Conservation (phyloP, 148 eudicot species). For the Selenicereus undatus region DNA sequence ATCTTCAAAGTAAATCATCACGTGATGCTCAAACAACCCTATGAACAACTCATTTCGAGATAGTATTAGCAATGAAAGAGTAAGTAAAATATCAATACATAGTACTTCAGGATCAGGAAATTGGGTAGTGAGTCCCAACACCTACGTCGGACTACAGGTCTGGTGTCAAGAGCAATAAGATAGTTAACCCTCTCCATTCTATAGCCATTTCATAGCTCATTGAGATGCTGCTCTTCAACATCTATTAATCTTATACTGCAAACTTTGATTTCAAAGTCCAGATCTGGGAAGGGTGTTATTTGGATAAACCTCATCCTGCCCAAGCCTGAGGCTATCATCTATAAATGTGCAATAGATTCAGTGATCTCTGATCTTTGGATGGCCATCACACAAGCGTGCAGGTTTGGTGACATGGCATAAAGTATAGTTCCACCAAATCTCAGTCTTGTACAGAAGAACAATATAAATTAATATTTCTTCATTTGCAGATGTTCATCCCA, state of each 20-base stretch:
- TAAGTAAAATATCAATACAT: not conserved
- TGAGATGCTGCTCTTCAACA: not conserved
- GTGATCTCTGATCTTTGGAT: not conserved
- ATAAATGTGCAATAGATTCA: not conserved
- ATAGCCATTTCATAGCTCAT: not conserved
- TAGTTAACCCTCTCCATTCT: not conserved
- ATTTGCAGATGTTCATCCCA: not conserved
- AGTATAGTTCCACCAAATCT: not conserved
- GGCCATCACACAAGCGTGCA: not conserved
- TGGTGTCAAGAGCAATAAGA: not conserved
- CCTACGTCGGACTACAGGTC: not conserved
- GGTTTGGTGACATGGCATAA: not conserved
- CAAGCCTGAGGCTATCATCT: not conserved
- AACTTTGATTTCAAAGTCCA: not conserved
- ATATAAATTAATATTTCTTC: not conserved
- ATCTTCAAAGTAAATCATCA: too few species aligned
- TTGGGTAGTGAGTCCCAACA: not conserved
- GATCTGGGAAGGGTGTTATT: not conserved
- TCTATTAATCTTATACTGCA: not conserved
- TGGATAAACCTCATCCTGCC: not conserved
- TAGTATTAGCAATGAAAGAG: too few species aligned
- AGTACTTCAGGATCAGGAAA: not conserved
- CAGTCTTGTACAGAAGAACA: not conserved
- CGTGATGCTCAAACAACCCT: too few species aligned
- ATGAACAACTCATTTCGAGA: too few species aligned